Base-by-base conservation (phyloP, 257 asterid species). In the Buddleja alternifolia region DNA sequence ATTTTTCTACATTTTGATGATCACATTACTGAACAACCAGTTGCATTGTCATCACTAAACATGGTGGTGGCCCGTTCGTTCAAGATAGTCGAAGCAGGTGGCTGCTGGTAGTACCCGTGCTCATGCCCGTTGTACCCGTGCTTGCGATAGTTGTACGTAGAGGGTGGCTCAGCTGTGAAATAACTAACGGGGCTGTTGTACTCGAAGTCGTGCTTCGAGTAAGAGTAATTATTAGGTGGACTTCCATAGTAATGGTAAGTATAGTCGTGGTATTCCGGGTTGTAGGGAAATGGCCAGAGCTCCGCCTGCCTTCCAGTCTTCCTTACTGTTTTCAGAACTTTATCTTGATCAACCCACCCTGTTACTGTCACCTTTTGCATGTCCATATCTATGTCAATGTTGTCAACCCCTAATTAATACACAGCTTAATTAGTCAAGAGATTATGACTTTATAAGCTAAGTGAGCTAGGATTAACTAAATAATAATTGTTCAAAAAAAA, bases 211-310 rank as follows among this genome's bases (percentile, higher is more conserved):
- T 19, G 41, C 4, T 57, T 61, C 0, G 69, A 50, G 61, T 60
- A 58, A 52, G 10, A 57, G 70, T 66, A 0, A 29, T 41, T 4
- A 40, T 53, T 68, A 5, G 74, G 41, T 0, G 78, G 82, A 52
- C 46, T 71, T 11, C 77, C 77, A 50, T 81, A 81, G 79, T 88
- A 88, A 11, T 66, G 68, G 67, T 60, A 57, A 67, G 67, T 76
- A 57, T 77, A 88, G 66, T 73, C 80, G 16, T 85, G 85, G 79
- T 78, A 79, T 71, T 83, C 89, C 1, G 88, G 85, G 81, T 83
- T 82, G 86, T 86, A 87, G 1, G 93, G 97, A 46, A 47, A 85
- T 24, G 97, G 95, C 96, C 95, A 91, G 3, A 88, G 77, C 82
- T 91, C 95, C 0, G 84, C 93, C 23, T 7, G 75, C 44, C 85